Evolutionary conservation across 2,329 filamentous ascomycete genomes (phyloP), one percentile per base, ranked within the genome.

Genomic region (Diaporthe sp.): DNA sequence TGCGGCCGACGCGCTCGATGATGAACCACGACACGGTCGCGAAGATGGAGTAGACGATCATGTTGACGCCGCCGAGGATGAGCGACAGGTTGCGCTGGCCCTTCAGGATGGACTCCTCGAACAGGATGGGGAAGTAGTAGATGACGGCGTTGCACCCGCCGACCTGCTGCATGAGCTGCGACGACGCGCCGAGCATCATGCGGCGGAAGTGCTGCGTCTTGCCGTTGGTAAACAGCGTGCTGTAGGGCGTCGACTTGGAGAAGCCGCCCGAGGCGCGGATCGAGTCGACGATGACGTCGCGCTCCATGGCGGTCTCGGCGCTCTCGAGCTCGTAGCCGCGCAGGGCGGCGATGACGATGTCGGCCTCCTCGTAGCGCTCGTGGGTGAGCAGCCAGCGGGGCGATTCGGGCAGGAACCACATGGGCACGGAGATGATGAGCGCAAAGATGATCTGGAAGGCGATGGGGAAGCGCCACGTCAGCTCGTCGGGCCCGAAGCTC

Each of bases 191-290:
- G 8, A 93, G 86, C 70, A 92, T 77, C 86, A 92, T 91, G 44
- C 92, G 87, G 10, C 91, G 88, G 83, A 92, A 89, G 79, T 93
- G 90, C 81, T 93, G 91, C 0, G 90, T 92, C 82, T 90, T 91
- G 75, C 91, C 91, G 65, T 87, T 86, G 1, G 90, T 92, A 78
- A 92, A 86, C 2, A 92, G 84, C 1, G 89, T 87, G 76, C 86
- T 88, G 80, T 88, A 79, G 0, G 86, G 86, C 0, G 86, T 87
- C 77, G 81, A 84, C 83, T 85, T 86, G 53, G 83, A 84, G 51
- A 80, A 81, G 73, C 83, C 84, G 37, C 86, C 88, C 32, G 86
- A 88, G 56, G 89, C 89, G 53, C 87, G 86, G 75, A 94, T 91
- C 1, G 89, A 91, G 78, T 93, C 91, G 44, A 91, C 84, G 73